phyloP scores from a whole-genome alignment of 164 flowering plant species.

The Platanus orientalis region DNA sequence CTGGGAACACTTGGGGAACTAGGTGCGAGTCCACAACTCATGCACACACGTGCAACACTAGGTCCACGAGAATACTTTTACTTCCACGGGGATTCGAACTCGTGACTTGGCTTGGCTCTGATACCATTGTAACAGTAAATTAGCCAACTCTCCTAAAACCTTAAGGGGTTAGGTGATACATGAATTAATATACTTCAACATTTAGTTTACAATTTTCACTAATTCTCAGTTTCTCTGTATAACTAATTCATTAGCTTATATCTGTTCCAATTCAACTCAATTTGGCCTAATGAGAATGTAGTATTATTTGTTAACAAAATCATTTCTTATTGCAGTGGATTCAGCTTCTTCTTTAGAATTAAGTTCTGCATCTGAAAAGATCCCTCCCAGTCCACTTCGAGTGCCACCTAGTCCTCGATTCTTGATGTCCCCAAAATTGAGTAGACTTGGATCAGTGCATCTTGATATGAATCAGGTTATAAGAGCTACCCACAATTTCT shows the following conservation, averaged over 20 bases:
- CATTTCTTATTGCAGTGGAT: conserved; percentile 44
- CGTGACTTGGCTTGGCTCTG: no score
- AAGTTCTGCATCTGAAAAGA: conserved; percentile 42
- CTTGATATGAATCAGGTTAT: conserved; percentile 60
- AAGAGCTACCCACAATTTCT: conserved; percentile 78
- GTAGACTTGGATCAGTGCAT: conserved; percentile 63
- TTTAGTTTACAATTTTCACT: not conserved
- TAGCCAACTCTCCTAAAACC: no score
- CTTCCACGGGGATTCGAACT: no score
- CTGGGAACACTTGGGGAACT: no score
- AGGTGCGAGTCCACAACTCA: no score
- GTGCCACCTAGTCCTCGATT: conserved; percentile 91
- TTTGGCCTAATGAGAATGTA: not conserved
- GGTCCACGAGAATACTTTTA: no score
- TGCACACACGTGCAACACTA: no score
- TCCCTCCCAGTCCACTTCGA: conserved; percentile 35
- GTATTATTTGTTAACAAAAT: not conserved
- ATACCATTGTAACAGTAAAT: no score
- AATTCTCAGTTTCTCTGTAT: not conserved
- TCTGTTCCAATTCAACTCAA: not conserved
- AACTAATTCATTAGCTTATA: not conserved
- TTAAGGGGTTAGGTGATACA: no score
- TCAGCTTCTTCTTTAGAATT: conserved; percentile 49
- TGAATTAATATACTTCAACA: no score
- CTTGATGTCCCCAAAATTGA: conserved; percentile 61